Evolutionary conservation across 2,329 filamentous ascomycete genomes (phyloP), one percentile per base, ranked within the genome.

Genomic region (Penicillium oxalicum): DNA sequence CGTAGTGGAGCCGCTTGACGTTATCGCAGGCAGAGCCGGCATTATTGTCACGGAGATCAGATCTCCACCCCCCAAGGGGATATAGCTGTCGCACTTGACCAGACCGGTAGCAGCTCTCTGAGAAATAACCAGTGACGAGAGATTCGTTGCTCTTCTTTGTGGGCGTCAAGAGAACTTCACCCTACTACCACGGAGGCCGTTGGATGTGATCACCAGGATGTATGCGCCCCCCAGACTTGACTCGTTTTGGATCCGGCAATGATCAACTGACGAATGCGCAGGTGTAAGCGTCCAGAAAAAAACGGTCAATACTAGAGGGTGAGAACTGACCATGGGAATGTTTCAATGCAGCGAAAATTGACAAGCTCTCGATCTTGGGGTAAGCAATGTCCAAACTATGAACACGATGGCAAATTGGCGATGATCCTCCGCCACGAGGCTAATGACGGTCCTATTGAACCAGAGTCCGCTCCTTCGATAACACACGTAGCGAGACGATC

Each of bases 311-410:
- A 18, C 18, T 18, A 18, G 18, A 18, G 18, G 24, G 11, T 33
- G 5, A 39, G 24, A 38, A 34, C 28, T 40, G n/a, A 7, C 43
- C 27, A 6, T n/a, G 18, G 18, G 18, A 18, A 18, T 18, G 18
- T 18, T 18, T 18, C 18, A 18, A 18, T 18, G 45, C 47, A 88
- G 88, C 91, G 57, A 86, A 83, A 68, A 91, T 97, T 61, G 88
- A 95, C 65, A 94, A 91, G 66, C 81, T 96, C 59, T 87, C 86
- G 57, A 93, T 97, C 54, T 74, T 83, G 65, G 91, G 90, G 79
- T 82, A 70, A 35, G 57, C 37, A 9, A 34, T 5, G 32, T 12
- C 8, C 12, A 25, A 24, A 8, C 35, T 9, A 4, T 9, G 27
- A 13, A 45, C 40, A 26, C 33, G n/a, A 44, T 28, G 24, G 18